Evolutionary conservation across 352 stramenopile species (phyloP).

Genomic region (Phytophthora boehmeriae): DNA sequence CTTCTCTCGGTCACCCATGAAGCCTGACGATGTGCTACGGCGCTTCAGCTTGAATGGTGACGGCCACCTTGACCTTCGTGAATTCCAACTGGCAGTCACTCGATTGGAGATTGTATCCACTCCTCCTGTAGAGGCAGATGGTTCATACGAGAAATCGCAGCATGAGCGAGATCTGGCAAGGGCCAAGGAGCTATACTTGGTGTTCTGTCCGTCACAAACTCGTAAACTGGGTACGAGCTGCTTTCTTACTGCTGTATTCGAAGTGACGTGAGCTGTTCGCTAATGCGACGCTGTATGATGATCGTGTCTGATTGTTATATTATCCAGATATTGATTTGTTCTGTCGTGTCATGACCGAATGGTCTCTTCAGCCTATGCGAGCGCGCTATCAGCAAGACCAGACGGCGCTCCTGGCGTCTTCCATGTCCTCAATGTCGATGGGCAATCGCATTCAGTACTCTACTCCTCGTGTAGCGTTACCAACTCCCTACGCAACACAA

Average conservation of each 20-base stretch:
- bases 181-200: slow-evolving; percentile 60
- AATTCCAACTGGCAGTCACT: slow-evolving; percentile 80
- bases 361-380: slow-evolving; percentile 68
- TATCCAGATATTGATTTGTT: slow-evolving; percentile 78
- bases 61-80: slow-evolving; percentile 68
- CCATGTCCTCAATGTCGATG: slow-evolving; percentile 26
- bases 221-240: slow-evolving; percentile 57
- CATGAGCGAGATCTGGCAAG: slow-evolving; percentile 32
- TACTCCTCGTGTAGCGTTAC: slow-evolving; percentile 27
- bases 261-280: neutral
- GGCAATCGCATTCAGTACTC: slow-evolving; percentile 27
- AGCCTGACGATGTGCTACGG: slow-evolving; percentile 71
- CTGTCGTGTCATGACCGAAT: slow-evolving; percentile 83
- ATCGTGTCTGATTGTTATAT: neutral
- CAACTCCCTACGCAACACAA: slow-evolving; percentile 62
- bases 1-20: slow-evolving; percentile 64
- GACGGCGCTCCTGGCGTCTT: slow-evolving; percentile 17
- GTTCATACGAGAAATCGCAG: slow-evolving; percentile 5
- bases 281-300: neutral
- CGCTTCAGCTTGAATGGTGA: slow-evolving; percentile 83
- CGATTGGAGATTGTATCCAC: slow-evolving; percentile 60
- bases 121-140: slow-evolving; percentile 3
- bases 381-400: slow-evolving; percentile 40
- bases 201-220: slow-evolving; percentile 71
- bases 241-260: neutral